Percentiles rank a stretch among this genome's conserved stretches.
These are phyloP conservation scores for Wilhelminamyces savonicus DNA, from an alignment of 805 yeast genomes.

Conservation along the genomic window DNA sequence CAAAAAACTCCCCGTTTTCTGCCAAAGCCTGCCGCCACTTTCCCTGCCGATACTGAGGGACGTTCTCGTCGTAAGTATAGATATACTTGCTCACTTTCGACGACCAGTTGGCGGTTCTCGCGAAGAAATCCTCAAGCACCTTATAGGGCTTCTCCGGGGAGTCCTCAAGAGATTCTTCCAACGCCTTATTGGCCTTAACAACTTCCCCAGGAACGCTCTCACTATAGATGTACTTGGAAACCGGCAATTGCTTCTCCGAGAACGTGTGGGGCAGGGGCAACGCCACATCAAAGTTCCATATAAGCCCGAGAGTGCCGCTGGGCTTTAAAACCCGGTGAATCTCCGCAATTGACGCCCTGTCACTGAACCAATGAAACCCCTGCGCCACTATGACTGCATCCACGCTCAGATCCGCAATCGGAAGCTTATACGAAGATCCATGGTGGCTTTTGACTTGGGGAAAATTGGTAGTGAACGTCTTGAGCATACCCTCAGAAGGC, in stretches of 20 bases:
- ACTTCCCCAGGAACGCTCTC: constrained; percentile 2
- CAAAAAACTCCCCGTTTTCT: constrained; percentile 22
- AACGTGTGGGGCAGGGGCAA: constrained; percentile 9
- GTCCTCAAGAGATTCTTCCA: constrained; percentile 1
- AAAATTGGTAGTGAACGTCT: constrained; percentile 37
- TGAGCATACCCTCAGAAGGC: constrained; percentile 54
- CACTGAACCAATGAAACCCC: constrained; percentile 66
- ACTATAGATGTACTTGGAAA: constrained; percentile 2
- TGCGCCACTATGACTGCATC: constrained; percentile 54
- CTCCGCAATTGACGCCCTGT: constrained; percentile 40
- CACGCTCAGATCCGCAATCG: constrained; percentile 34
- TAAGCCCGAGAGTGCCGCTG: constrained; percentile 44
- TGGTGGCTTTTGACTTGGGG: constrained; percentile 31
- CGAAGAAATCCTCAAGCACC: constrained; percentile 9
- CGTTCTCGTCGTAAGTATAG: constrained; percentile 32
- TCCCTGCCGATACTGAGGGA: constrained; percentile 52
- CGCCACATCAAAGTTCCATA: constrained; percentile 50
- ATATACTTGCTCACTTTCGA: constrained; percentile 23
- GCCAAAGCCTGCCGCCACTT: constrained; percentile 39
- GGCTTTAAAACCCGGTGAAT: constrained; percentile 43
- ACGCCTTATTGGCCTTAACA: constrained; percentile 2
- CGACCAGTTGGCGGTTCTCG: constrained; percentile 29
- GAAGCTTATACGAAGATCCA: constrained; percentile 44
- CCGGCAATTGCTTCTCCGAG: constrained; percentile 1
- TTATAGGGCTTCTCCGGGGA: constrained; percentile 1